Evolutionary conservation across 2,329 filamentous ascomycete genomes (phyloP), one percentile per base, ranked within the genome.

Genomic region (Fusarium papillatum): DNA sequence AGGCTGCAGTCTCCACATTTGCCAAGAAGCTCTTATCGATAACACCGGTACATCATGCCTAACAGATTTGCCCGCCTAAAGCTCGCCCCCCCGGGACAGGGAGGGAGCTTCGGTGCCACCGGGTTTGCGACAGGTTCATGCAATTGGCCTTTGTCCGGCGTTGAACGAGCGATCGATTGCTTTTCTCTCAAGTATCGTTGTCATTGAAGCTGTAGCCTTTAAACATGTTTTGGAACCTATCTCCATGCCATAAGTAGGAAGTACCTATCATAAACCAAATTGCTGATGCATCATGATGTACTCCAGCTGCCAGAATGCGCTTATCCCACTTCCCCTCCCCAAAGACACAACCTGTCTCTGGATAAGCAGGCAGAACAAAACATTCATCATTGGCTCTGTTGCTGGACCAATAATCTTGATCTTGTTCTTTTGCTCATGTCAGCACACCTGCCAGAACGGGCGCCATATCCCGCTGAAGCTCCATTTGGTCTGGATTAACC

Each of bases 401-500:
- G 17, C 50, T 31, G 26, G 26, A 55, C 50, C 50, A 55, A 31
- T 55, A 55, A 55, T 31, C 50, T 55, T n/a, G 50, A 55, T 31
- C 19, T 19, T 55, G 50, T 31, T 55, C 26, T 55, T 55, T 31
- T 55, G 50, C 50, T 55, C 50, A 55, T 55, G 50, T 55, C 50
- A 55, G 50, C 50, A 55, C 26, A 31, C 6, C 50, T 19, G 39
- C 36, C 14, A 38, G 14, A 50, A 10, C 46, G 24, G 50, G 26
- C 26, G 26, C 50, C 26, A 31, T 31, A 31, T 55, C 50, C 50
- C 46, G 34, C 26, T 69, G 41, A 53, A 69, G 71, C 64, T 68
- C 38, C 26, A 55, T 55, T 55, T 31, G 50, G 39, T 61, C 71
- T 74, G 72, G 64, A 69, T 68, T 76, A 75, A 72, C 70, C 72